Conservation (phyloP, 2,329 filamentous ascomycete species). For the Phyllosticta citriasiana region DNA sequence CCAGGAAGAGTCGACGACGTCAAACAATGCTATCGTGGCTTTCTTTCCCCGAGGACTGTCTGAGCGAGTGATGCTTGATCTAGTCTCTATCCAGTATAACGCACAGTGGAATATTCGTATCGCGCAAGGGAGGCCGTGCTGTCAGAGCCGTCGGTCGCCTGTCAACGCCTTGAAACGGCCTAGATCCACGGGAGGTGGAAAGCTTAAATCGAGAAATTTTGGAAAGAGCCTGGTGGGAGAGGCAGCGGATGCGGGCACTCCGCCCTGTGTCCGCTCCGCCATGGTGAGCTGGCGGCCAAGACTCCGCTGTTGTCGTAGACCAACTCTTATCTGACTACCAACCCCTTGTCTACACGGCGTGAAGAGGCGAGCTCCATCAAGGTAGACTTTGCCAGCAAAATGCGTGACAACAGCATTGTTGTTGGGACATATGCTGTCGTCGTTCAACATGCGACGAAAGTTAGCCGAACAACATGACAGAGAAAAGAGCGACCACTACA, state of each 20-base stretch:
- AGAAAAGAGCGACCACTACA: constrained; percentile 14
- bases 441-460: background rate
- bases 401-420: background rate
- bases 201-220: background rate
- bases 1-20: background rate
- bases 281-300: background rate
- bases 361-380: too few relatives aligned
- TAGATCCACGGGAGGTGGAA: background rate
- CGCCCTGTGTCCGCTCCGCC: background rate
- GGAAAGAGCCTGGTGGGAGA: background rate
- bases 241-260: background rate
- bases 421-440: background rate
- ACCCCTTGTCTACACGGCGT: too few relatives aligned
- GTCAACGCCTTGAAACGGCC: background rate
- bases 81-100: background rate
- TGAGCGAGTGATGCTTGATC: background rate
- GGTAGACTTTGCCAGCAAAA: too few relatives aligned
- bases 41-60: background rate
- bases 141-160: background rate
- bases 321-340: too few relatives aligned
- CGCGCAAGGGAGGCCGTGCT: background rate
- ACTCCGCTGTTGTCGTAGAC: background rate
- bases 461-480: background rate
- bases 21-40: background rate
- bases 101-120: background rate